A percentile compares a stretch with the other conserved stretches of the same genome.
Conservation (phyloP, 139 green algal species). For the Micractinium sp. region DNA sequence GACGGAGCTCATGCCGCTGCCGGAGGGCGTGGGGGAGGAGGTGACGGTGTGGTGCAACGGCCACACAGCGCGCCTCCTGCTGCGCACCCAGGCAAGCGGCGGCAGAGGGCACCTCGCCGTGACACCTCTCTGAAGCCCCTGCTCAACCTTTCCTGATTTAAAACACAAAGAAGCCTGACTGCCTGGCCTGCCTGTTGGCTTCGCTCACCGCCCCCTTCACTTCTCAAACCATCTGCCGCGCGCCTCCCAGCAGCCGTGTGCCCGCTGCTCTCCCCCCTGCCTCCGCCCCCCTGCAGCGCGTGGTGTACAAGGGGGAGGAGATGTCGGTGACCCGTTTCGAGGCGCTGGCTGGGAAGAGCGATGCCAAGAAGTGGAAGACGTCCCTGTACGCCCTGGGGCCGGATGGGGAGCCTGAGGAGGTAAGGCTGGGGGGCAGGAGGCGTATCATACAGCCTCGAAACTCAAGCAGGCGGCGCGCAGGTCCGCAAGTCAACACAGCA, state of each 20-base stretch:
- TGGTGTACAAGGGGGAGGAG: slow-evolving; percentile 58
- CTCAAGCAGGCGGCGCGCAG: too few species aligned
- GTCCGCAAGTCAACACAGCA: too few species aligned
- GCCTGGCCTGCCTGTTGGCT: too few species aligned
- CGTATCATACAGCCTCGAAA: too few species aligned
- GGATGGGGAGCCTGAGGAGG: slow-evolving; percentile 33
- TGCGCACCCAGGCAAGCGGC: slow-evolving; percentile 51
- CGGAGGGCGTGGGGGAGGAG: slow-evolving; percentile 60
- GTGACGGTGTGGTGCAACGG: slow-evolving; percentile 73
- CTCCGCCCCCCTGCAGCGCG: slow-evolving; percentile 50
- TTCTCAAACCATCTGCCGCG: too few species aligned
- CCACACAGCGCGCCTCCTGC: slow-evolving; percentile 48
- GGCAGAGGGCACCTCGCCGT: neutral
- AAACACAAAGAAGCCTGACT: too few species aligned
- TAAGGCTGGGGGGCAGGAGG: neutral
- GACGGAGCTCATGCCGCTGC: slow-evolving; percentile 73
- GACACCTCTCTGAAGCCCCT: neutral
- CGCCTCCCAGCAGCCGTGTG: too few species aligned
- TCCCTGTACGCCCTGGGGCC: slow-evolving; percentile 58
- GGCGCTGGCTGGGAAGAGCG: slow-evolving; percentile 70
- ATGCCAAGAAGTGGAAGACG: slow-evolving; percentile 92
- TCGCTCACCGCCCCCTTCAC: too few species aligned
- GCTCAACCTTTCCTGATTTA: too few species aligned
- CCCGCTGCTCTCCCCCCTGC: neutral
- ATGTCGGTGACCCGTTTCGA: slow-evolving; percentile 48